A percentile compares a stretch with the other conserved stretches of the same genome.
Evolutionary conservation across 2,329 filamentous ascomycete genomes (phyloP).

Genomic region (Verticillium zaregamsianum): DNA sequence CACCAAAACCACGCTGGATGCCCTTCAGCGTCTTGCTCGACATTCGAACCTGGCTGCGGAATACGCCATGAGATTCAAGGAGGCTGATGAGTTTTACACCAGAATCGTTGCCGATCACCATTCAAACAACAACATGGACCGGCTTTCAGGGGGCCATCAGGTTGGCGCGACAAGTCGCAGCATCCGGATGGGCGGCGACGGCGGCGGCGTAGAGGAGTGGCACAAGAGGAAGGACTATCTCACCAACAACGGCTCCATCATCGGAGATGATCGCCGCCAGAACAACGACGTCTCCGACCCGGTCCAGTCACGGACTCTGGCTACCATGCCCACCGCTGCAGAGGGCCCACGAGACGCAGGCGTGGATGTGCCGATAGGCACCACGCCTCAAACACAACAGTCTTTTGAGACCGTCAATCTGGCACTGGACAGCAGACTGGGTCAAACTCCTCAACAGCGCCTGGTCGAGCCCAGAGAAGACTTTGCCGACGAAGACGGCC

Average conservation of each 20-base stretch:
- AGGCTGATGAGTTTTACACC: slow-evolving; percentile 8
- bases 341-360: background rate
- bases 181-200: slow-evolving; percentile 35
- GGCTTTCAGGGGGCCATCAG: background rate
- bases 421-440: background rate
- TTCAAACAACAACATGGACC: background rate
- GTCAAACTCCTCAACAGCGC: background rate
- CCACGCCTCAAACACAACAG: background rate
- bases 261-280: slow-evolving; percentile 22
- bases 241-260: slow-evolving; percentile 39
- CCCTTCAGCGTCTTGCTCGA: slow-evolving; percentile 2
- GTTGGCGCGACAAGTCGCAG: slow-evolving; percentile 13
- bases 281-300: background rate
- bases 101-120: slow-evolving; percentile 6
- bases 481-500: background rate
- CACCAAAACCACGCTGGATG: slow-evolving; percentile 4
- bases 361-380: background rate
- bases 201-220: slow-evolving; percentile 54
- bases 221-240: slow-evolving; percentile 33
- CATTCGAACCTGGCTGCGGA: slow-evolving; percentile 7
- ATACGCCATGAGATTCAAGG: slow-evolving; percentile 7
- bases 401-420: background rate
- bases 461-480: background rate
- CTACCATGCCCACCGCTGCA: background rate
- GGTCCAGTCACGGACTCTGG: background rate